Base-by-base conservation (phyloP, 768 basidiomycete genomes). In the Tylopilus plumbeoviolaceoides region DNA sequence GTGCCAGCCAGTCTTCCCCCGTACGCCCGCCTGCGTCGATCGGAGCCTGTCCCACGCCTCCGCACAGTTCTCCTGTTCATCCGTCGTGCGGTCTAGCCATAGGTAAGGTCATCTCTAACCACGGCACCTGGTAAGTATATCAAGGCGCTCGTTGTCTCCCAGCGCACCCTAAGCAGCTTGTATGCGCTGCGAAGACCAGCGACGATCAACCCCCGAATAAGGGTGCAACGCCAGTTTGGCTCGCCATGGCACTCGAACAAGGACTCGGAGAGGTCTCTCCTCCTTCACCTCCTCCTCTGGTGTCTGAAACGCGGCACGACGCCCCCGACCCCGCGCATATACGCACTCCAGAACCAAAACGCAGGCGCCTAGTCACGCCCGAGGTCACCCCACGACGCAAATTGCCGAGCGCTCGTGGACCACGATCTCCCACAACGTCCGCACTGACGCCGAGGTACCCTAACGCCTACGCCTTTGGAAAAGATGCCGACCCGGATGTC, bases 381-480 rank as follows among this genome's bases (percentile, higher is more conserved):
- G 54, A 39, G 20, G 50, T 23, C 21, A 44, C 27, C 9, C 8
- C 35, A 27, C 47, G 51, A 8, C 49, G n/a, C 45, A 51, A 54
- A 31, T 54, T 43, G 25, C 20, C 30, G 14, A 12, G 12, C 33
- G 33, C 33, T 33, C 33, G 14, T 12, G 14, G 12, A 12, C 14
- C 33, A 14, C 47, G 45, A 10, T 2, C 7, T 14, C 0, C 10
- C 38, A 21, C 5, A 10, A 36, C 51, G 40, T 17, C 35, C 27
- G 4, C 1, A 6, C 27, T 7, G 10, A 1, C 11, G 20, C 28
- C 38, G 38, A 15, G n/a, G 30, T 10, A 20, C 3, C 51, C 49
- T 9, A 38, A 58, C 7, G 65, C 63, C 17, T 65, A 67, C 15
- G 23, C 45, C 0, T 67, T 65, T 47, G 65, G 51, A 2, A 15